These are phyloP conservation scores for Ambrosia hybrid DNA, from an alignment of 140 eudicot genomes.

Conservation along the genomic window DNA sequence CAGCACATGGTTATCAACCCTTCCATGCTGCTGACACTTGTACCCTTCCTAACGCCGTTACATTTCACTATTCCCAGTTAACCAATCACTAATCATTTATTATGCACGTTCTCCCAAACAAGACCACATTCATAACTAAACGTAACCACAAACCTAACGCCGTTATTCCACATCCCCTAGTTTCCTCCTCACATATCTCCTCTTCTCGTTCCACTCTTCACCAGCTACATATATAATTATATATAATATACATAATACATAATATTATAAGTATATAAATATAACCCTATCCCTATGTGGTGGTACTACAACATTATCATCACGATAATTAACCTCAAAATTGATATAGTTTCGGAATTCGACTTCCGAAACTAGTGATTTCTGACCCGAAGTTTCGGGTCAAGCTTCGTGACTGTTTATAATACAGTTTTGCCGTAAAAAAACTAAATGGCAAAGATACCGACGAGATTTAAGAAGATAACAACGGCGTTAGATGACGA, in stretches of 20 bases:
- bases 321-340: too few species aligned
- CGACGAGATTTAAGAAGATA: slow-evolving; percentile 53
- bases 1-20: slow-evolving; percentile 22
- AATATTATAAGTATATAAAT: too few species aligned
- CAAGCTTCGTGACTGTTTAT: too few species aligned
- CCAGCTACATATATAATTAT: slow-evolving; percentile 17
- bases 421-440: too few species aligned
- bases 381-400: too few species aligned
- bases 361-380: too few species aligned
- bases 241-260: not conserved
- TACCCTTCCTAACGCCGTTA: slow-evolving; percentile 10
- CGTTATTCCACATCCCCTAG: slow-evolving; percentile 31
- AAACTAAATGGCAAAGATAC: slow-evolving; percentile 39
- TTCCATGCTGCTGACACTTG: slow-evolving; percentile 22
- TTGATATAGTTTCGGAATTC: too few species aligned
- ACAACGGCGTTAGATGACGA: slow-evolving; percentile 66
- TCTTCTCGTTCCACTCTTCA: not conserved
- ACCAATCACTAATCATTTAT: not conserved
- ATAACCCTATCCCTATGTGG: too few species aligned
- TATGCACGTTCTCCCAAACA: not conserved
- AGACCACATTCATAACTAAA: slow-evolving; percentile 22
- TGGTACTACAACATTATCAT: too few species aligned
- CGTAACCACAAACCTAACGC: slow-evolving; percentile 22
- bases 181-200: slow-evolving; percentile 46
- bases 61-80: not conserved